phyloP scores from a whole-genome alignment of 1,139 yeast species.

The Wickerhamiella pararugosa region DNA sequence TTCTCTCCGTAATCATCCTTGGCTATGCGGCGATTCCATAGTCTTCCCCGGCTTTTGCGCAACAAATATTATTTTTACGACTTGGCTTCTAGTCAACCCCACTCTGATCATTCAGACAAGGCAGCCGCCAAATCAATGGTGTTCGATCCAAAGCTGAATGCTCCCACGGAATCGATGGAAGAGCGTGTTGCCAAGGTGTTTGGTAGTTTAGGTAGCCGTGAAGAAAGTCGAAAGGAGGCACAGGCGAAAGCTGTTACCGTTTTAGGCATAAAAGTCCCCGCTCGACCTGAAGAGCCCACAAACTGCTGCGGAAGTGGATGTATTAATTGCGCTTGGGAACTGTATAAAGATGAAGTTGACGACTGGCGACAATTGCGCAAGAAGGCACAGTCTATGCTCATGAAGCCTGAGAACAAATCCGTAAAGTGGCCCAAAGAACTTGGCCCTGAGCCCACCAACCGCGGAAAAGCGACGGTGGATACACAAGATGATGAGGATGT shows the following conservation, averaged over 20 bases:
- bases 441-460: slow-evolving; percentile 45
- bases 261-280: slow-evolving; percentile 68
- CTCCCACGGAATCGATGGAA: slow-evolving; percentile 12
- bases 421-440: slow-evolving; percentile 66
- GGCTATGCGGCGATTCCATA: not conserved
- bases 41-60: slow-evolving; percentile 8
- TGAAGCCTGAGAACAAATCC: slow-evolving; percentile 19
- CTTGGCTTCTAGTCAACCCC: slow-evolving; percentile 11
- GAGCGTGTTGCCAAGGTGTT: slow-evolving; percentile 18
- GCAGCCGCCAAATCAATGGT: slow-evolving; percentile 4
- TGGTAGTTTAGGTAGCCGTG: slow-evolving; percentile 27
- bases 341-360: slow-evolving; percentile 70
- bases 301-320: slow-evolving; percentile 98
- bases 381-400: slow-evolving; percentile 44
- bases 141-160: slow-evolving; percentile 13
- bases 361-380: slow-evolving; percentile 57
- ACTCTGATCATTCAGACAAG: not conserved
- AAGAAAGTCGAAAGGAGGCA: slow-evolving; percentile 21
- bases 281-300: slow-evolving; percentile 74
- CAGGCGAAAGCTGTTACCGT: slow-evolving; percentile 25
- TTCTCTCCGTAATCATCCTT: not conserved
- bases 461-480: slow-evolving; percentile 4
- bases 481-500: slow-evolving; percentile 35
- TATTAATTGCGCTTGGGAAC: slow-evolving; percentile 91
- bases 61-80: slow-evolving; percentile 26